phyloP scores from a whole-genome alignment of 2,329 filamentous ascomycete species.

The Gaeumannomyces tritici region DNA sequence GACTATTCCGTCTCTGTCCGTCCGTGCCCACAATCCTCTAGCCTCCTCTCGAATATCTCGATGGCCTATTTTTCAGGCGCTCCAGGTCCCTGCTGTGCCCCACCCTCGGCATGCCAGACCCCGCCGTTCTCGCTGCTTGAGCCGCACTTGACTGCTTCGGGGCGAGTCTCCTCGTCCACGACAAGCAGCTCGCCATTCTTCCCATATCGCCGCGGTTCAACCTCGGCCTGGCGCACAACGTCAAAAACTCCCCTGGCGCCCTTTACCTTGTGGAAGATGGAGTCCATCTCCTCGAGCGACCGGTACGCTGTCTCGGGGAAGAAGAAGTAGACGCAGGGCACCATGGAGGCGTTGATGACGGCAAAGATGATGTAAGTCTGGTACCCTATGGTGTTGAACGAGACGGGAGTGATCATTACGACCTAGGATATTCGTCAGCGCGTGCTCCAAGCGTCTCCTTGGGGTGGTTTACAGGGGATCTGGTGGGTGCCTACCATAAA shows the following conservation, averaged over 20 bases:
- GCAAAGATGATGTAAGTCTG: constrained; percentile 57
- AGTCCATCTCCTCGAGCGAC: constrained; percentile 58
- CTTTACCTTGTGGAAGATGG: constrained; percentile 32
- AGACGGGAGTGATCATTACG: constrained; percentile 53
- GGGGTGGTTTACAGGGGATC: background rate
- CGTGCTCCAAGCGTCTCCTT: no score
- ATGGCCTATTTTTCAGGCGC: background rate
- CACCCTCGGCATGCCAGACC: background rate
- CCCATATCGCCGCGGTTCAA: constrained; percentile 46
- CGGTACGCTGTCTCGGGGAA: constrained; percentile 57
- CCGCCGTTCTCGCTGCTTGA: background rate
- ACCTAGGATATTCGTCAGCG: constrained; percentile 16
- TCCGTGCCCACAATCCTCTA: no score
- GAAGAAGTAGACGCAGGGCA: constrained; percentile 49
- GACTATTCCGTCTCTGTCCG: no score
- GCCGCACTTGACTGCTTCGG: background rate
- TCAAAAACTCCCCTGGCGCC: constrained; percentile 29
- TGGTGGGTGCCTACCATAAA: constrained; percentile 28
- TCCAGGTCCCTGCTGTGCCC: background rate
- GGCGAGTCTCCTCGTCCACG: constrained; percentile 21
- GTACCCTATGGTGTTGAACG: constrained; percentile 46
- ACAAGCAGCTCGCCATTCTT: constrained; percentile 50
- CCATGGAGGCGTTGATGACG: constrained; percentile 52
- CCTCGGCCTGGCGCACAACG: constrained; percentile 28
- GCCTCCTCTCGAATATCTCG: no score